Conservation (phyloP, 1,284 basidiomycete species). For the Sanghuangporus weigelae region DNA sequence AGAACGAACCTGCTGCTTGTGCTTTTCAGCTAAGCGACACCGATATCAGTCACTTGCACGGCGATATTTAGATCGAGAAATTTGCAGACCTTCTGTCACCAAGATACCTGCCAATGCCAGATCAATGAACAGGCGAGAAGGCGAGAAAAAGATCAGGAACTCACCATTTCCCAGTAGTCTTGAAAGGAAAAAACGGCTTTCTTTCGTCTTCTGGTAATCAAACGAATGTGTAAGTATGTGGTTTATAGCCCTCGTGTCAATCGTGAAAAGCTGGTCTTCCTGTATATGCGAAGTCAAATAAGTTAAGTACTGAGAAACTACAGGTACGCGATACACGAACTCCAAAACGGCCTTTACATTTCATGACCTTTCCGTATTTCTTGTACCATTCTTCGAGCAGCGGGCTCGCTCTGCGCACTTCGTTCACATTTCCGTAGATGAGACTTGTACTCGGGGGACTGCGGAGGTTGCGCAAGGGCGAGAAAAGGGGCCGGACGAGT, state of each 20-base stretch:
- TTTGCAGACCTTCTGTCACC: constrained; percentile 34
- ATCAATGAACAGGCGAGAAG: no score
- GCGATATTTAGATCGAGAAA: not conserved
- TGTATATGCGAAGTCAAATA: constrained; percentile 20
- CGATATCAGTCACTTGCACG: not conserved
- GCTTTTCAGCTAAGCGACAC: constrained; percentile 29
- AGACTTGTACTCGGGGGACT: constrained; percentile 46
- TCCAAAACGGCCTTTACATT: constrained; percentile 39
- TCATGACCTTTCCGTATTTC: constrained; percentile 49
- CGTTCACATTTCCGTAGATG: constrained; percentile 48
- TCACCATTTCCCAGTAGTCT: constrained; percentile 42
- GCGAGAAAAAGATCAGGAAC: not conserved
- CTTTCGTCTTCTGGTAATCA: constrained; percentile 42
- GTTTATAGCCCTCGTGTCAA: constrained; percentile 44
- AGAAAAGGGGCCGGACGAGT: constrained; percentile 18
- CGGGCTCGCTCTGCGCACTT: constrained; percentile 36
- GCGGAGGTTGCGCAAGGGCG: constrained; percentile 41
- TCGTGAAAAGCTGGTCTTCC: constrained; percentile 38
- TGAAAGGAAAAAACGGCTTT: constrained; percentile 31
- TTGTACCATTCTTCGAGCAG: constrained; percentile 47
- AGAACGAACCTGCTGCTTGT: constrained; percentile 41
- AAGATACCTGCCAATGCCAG: constrained; percentile 31
- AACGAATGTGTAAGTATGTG: constrained; percentile 43
- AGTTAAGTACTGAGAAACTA: not conserved
- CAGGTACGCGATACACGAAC: constrained; percentile 29